Percentiles rank a stretch among this genome's conserved stretches.
These are phyloP conservation scores for Exophiala aquamarina DNA, from an alignment of 2,329 filamentous ascomycete genomes.

Conservation along the genomic window DNA sequence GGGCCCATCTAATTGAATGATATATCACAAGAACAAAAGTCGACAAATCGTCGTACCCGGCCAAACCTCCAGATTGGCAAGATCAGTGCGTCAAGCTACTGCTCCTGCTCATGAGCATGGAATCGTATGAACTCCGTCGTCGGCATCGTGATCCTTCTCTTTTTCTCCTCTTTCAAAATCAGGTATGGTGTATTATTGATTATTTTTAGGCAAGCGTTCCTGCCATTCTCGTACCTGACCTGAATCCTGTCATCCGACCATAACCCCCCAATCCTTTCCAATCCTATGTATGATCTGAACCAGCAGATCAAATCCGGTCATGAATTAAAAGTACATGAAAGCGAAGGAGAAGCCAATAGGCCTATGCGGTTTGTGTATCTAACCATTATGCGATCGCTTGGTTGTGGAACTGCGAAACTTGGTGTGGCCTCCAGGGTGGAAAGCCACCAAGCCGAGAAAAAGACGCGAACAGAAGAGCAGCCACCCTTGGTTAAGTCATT, in stretches of 20 bases:
- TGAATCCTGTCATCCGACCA: too few species aligned
- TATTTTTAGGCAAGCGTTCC: background rate
- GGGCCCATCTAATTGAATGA: too few species aligned
- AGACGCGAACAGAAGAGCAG: constrained; percentile 7
- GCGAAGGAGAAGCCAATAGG: background rate
- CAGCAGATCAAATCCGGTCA: constrained; percentile 11
- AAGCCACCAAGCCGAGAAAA: background rate
- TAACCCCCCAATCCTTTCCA: background rate
- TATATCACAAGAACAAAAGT: too few species aligned
- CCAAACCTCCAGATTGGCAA: too few species aligned
- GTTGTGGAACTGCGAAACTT: background rate
- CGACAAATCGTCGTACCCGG: too few species aligned
- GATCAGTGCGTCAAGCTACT: too few species aligned
- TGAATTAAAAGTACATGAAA: constrained; percentile 16
- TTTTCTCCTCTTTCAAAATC: background rate
- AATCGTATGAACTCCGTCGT: background rate
- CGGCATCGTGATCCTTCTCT: background rate
- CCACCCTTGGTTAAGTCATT: constrained; percentile 15
- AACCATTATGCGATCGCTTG: constrained; percentile 5
- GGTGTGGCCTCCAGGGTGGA: background rate
- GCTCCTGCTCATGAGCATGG: too few species aligned
- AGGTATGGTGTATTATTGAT: background rate
- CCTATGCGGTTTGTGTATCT: constrained; percentile 1
- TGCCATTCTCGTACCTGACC: too few species aligned
- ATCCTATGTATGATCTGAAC: constrained; percentile 2